phyloP scores from a whole-genome alignment of 208 protist genomes.

The Endotrypanum monterogeii region DNA sequence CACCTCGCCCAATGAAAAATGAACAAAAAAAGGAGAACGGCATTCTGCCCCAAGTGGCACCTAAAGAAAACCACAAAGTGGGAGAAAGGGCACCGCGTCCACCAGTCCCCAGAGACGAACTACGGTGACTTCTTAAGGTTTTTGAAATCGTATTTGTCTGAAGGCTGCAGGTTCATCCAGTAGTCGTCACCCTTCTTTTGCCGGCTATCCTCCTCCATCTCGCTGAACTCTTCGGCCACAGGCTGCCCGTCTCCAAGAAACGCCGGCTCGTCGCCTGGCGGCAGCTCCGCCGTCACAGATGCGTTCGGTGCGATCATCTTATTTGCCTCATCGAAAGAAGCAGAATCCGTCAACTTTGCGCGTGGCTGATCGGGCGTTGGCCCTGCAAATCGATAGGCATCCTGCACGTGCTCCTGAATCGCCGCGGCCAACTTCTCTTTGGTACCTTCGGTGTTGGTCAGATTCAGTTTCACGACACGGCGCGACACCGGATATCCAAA shows the following conservation, averaged over 20 bases:
- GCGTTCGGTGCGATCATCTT: conserved; percentile 91
- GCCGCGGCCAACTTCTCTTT: conserved; percentile 92
- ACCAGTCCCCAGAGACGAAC: background rate
- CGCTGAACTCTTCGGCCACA: conserved; percentile 68
- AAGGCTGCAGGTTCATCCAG: conserved; percentile 92
- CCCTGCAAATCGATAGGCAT: conserved; percentile 90
- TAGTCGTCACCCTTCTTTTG: conserved; percentile 93
- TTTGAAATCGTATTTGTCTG: conserved; percentile 91
- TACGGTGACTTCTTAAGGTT: conserved; percentile 89
- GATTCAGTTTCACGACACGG: conserved; percentile 92
- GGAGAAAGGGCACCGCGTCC: background rate
- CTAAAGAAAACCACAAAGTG: background rate
- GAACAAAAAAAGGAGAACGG: background rate
- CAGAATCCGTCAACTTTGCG: conserved; percentile 75
- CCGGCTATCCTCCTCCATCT: conserved; percentile 76
- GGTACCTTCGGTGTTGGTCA: conserved; percentile 83
- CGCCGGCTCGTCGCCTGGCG: conserved; percentile 33
- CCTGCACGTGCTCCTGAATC: conserved; percentile 93
- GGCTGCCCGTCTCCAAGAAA: conserved; percentile 45
- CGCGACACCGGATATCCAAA: conserved; percentile 91
- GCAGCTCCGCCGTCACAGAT: conserved; percentile 49
- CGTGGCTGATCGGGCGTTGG: conserved; percentile 82
- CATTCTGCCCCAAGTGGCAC: background rate
- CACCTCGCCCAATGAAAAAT: background rate
- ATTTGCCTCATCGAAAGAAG: conserved; percentile 91